Evolutionary conservation across 2,329 filamentous ascomycete species (phyloP).

Genomic region (Lojkania enalia): DNA sequence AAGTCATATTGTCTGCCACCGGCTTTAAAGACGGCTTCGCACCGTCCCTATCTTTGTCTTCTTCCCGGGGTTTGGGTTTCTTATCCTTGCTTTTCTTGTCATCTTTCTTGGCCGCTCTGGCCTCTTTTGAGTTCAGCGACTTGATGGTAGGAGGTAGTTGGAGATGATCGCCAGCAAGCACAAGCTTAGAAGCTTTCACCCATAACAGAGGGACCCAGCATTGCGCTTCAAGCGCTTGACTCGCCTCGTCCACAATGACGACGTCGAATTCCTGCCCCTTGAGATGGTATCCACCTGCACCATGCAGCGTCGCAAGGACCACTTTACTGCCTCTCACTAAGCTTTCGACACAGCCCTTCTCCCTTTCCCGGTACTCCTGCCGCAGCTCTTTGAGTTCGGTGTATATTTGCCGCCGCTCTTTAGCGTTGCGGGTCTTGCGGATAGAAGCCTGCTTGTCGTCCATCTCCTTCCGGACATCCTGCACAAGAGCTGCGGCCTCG

Average conservation of each 20-base stretch:
- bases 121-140: slow-evolving; percentile 58
- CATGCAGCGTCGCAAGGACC: slow-evolving; percentile 89
- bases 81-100: slow-evolving; percentile 46
- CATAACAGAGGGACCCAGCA: slow-evolving; percentile 90
- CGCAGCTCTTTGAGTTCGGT: slow-evolving; percentile 80
- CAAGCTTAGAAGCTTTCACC: slow-evolving; percentile 72
- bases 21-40: slow-evolving; percentile 26
- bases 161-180: slow-evolving; percentile 91
- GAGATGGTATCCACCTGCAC: slow-evolving; percentile 83
- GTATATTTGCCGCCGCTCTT: slow-evolving; percentile 81
- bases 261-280: slow-evolving; percentile 84
- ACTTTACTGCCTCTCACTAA: slow-evolving; percentile 80
- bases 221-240: slow-evolving; percentile 92
- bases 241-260: slow-evolving; percentile 94
- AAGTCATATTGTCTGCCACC: slow-evolving; percentile 54
- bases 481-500: slow-evolving; percentile 85
- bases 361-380: slow-evolving; percentile 84
- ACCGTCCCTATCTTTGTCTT: slow-evolving; percentile 40
- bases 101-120: slow-evolving; percentile 37
- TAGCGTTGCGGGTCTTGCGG: slow-evolving; percentile 79
- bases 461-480: slow-evolving; percentile 89
- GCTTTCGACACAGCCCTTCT: slow-evolving; percentile 76
- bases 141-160: slow-evolving; percentile 96
- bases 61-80: slow-evolving; percentile 29
- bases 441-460: slow-evolving; percentile 88